A percentile compares a stretch with the other conserved stretches of the same genome.
phyloP scores from a whole-genome alignment of 163 green algal genomes.

The Chloromonas sp. region DNA sequence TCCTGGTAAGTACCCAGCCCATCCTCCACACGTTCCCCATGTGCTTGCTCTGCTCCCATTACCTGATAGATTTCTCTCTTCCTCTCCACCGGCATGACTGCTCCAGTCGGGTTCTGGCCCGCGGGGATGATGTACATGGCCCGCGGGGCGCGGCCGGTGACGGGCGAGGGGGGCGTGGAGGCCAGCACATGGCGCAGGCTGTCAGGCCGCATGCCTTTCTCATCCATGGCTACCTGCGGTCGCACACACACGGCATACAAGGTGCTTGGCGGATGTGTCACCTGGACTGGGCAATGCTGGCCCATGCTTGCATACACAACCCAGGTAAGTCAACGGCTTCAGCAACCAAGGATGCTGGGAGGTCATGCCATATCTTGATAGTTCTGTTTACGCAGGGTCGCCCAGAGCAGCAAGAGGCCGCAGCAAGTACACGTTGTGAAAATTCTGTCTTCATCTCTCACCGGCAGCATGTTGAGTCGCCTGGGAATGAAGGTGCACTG shows the following conservation, averaged over 20 bases:
- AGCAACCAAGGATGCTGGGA: no score
- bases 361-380: background rate
- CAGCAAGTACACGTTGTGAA: no score
- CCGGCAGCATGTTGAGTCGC: slow-evolving; percentile 39
- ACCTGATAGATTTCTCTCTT: slow-evolving; percentile 38
- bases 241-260: background rate
- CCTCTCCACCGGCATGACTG: slow-evolving; percentile 24
- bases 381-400: background rate
- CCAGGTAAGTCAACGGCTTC: no score
- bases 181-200: slow-evolving; percentile 1
- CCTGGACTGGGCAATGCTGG: background rate
- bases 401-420: background rate
- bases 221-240: slow-evolving; percentile 10
- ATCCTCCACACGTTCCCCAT: no score
- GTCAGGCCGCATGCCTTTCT: slow-evolving; percentile 10
- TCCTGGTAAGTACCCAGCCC: no score
- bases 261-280: background rate
- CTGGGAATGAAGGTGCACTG: slow-evolving; percentile 54
- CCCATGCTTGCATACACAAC: no score
- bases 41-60: background rate
- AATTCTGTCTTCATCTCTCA: background rate
- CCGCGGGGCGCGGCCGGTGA: background rate
- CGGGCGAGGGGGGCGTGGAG: background rate
- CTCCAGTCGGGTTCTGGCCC: slow-evolving; percentile 74
- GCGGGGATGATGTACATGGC: slow-evolving; percentile 15